phyloP scores from a whole-genome alignment of 2,329 filamentous ascomycete genomes.

The Aspergillus sp. region DNA sequence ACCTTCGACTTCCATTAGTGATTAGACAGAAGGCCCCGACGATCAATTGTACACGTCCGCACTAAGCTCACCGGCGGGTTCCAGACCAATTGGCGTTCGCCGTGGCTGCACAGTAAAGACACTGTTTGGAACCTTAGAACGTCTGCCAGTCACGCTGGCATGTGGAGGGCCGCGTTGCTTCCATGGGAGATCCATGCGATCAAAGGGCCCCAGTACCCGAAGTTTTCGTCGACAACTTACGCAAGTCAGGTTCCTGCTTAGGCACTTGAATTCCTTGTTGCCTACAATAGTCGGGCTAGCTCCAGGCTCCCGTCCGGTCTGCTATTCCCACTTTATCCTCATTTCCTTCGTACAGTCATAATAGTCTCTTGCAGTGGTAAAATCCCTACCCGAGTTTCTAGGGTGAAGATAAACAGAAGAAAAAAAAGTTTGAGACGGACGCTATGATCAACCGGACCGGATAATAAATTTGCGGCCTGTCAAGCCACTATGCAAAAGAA shows the following conservation, averaged over 20 bases:
- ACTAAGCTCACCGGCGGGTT: not conserved
- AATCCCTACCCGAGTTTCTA: not conserved
- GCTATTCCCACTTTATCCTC: not conserved
- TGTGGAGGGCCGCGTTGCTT: not conserved
- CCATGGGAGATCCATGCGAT: not conserved
- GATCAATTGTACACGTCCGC: constrained; percentile 4
- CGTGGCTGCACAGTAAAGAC: not conserved
- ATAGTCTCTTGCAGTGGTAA: not conserved
- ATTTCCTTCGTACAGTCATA: not conserved
- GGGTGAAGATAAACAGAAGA: not conserved
- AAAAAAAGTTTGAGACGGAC: not conserved
- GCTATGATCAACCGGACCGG: not conserved
- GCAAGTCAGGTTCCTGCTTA: not conserved
- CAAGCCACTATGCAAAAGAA: not conserved
- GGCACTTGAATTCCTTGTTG: not conserved
- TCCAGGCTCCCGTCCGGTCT: not conserved
- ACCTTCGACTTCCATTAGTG: not conserved
- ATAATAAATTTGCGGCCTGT: not conserved
- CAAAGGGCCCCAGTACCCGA: not conserved
- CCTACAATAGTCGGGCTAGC: not conserved
- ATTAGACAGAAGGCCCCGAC: not conserved
- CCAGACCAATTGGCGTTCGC: not conserved
- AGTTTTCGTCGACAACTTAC: not conserved
- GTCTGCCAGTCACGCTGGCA: not conserved
- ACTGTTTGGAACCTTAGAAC: not conserved